phyloP scores from a whole-genome alignment of 2,329 filamentous ascomycete genomes.

The Ophiostoma pallidulum region DNA sequence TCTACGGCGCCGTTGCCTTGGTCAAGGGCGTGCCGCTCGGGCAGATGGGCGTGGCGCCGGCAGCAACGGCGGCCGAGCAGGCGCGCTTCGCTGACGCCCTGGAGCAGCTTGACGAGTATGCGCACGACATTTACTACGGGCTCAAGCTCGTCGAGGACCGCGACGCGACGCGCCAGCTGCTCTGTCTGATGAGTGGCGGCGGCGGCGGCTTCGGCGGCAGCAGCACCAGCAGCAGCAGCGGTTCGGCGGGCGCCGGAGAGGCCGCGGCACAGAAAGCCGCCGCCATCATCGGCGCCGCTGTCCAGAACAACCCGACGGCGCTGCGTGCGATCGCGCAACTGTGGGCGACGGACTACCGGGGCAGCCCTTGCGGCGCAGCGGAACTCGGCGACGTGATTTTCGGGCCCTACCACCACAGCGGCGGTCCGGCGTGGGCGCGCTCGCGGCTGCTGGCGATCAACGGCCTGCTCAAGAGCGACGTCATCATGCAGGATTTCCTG shows the following conservation, averaged over 20 bases:
- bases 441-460: constrained; percentile 42
- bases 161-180: constrained; percentile 42
- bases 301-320: constrained; percentile 58
- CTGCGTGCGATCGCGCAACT: constrained; percentile 40
- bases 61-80: constrained; percentile 9
- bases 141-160: constrained; percentile 50
- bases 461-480: constrained; percentile 44
- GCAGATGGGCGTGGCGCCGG: background rate
- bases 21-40: constrained; percentile 32
- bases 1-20: constrained; percentile 38
- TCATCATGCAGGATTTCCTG: constrained; percentile 48
- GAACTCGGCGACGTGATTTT: constrained; percentile 32
- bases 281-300: constrained; percentile 44
- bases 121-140: constrained; percentile 63
- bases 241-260: constrained; percentile 28
- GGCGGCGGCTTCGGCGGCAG: constrained; percentile 19
- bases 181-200: constrained; percentile 43
- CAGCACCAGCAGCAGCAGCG: constrained; percentile 16
- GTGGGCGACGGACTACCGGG: constrained; percentile 28
- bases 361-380: constrained; percentile 1
- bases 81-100: constrained; percentile 41
- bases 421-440: constrained; percentile 23
- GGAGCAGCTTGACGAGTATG: constrained; percentile 50
- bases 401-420: constrained; percentile 25
- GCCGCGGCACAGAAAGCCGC: constrained; percentile 50